Evolutionary conservation across 257 asterid species (phyloP).

Genomic region (Solanum ossicruentum): DNA sequence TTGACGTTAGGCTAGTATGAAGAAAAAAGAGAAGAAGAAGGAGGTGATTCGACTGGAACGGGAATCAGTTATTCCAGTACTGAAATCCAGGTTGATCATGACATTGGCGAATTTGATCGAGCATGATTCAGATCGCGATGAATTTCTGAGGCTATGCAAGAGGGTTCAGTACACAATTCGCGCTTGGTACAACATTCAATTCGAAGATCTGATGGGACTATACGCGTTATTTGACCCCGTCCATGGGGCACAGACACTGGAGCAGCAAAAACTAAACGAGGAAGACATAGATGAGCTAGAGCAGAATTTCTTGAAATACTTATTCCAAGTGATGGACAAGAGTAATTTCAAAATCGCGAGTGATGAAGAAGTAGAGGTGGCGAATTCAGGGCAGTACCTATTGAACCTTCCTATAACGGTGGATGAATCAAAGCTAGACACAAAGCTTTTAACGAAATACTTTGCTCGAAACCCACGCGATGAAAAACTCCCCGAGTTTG

Average conservation of each 20-base stretch:
- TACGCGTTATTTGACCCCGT: conserved; percentile 95
- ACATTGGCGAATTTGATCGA: conserved; percentile 83
- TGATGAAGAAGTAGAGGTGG: conserved; percentile 77
- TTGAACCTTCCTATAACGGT: conserved; percentile 87
- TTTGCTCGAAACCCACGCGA: conserved; percentile 43
- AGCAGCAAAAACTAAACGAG: conserved; percentile 65
- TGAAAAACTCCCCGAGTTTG: conserved; percentile 79
- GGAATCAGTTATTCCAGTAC: conserved; percentile 89
- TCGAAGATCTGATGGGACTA: conserved; percentile 97
- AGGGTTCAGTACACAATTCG: conserved; percentile 91
- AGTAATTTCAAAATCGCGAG: conserved; percentile 86
- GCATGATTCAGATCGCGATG: conserved; percentile 71
- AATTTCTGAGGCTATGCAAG: conserved; percentile 86
- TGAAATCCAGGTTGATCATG: conserved; percentile 79
- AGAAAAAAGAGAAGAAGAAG: conserved; percentile 18
- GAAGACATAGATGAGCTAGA: conserved; percentile 70
- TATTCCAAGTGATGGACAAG: conserved; percentile 88
- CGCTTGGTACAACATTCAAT: conserved; percentile 91
- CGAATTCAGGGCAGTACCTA: conserved; percentile 83
- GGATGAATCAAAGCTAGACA: conserved; percentile 91
- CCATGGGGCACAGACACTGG: conserved; percentile 63
- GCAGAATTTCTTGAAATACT: conserved; percentile 64
- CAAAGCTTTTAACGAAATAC: conserved; percentile 50
- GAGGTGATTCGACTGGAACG: conserved; percentile 86
- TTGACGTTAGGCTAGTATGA: neutral